Evolutionary conservation across 2,329 filamentous ascomycete genomes (phyloP).

Genomic region (Neopestalotiopsis sp.): DNA sequence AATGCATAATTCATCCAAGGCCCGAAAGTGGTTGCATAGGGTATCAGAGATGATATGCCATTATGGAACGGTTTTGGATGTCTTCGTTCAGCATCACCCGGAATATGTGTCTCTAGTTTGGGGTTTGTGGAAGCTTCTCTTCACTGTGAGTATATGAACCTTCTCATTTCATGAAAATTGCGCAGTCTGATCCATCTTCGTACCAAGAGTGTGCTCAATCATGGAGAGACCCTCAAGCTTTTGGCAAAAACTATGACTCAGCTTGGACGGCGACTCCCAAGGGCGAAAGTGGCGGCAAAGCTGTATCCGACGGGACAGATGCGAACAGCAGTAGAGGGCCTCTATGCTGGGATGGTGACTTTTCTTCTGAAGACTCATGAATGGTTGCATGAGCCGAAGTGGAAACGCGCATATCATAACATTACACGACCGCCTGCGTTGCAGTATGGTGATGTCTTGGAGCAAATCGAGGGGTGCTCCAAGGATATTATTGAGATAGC

Average conservation of each 20-base stretch:
- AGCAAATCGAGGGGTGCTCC: not conserved
- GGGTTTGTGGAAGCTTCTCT: conserved; percentile 19
- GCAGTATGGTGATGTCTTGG: not conserved
- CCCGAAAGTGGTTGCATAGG: not conserved
- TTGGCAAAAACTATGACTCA: not conserved
- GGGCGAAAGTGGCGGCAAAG: not conserved
- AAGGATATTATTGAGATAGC: not conserved
- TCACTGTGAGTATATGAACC: conserved; percentile 9
- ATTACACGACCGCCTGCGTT: not conserved
- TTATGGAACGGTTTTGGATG: conserved; percentile 10
- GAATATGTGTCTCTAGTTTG: conserved; percentile 18
- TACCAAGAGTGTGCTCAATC: not conserved
- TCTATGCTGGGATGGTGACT: not conserved
- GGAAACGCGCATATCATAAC: not conserved
- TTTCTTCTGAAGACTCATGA: not conserved
- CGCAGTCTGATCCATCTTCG: too few species aligned
- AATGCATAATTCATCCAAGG: not conserved
- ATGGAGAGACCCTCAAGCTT: not conserved
- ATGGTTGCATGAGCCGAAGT: not conserved
- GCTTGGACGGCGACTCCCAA: not conserved
- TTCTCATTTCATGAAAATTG: too few species aligned
- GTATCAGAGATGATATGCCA: not conserved
- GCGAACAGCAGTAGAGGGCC: not conserved
- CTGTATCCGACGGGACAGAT: not conserved
- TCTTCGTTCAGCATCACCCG: conserved; percentile 19